phyloP scores from a whole-genome alignment of 768 basidiomycete genomes.

The Trametes cingulata region DNA sequence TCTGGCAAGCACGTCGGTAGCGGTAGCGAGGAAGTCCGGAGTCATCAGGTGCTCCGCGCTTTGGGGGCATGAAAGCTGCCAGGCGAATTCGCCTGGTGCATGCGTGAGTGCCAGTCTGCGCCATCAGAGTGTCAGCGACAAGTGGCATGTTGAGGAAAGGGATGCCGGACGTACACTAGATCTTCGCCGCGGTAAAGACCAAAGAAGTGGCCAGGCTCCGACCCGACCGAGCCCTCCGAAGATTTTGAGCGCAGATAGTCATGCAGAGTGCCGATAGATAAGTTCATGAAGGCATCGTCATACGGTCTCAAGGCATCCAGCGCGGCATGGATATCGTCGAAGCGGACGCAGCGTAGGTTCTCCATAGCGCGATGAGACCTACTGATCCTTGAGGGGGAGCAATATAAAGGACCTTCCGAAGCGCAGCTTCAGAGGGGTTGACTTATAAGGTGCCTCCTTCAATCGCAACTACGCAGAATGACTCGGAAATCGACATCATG shows the following conservation, averaged over 20 bases:
- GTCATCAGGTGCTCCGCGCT: neutral
- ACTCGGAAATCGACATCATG: no score
- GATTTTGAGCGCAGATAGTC: neutral
- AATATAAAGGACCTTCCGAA: no score
- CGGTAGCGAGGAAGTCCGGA: neutral
- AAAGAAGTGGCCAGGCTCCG: neutral
- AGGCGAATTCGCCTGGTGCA: neutral
- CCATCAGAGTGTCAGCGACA: no score
- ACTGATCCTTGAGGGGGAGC: no score
- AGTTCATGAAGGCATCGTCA: constrained; percentile 22
- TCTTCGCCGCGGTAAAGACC: neutral
- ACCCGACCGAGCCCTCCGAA: neutral
- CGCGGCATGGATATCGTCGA: constrained; percentile 1
- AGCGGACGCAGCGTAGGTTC: constrained; percentile 10
- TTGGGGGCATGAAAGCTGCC: neutral
- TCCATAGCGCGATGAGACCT: no score
- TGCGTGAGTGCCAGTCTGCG: neutral
- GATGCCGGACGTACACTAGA: neutral
- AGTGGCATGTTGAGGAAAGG: neutral
- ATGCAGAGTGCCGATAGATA: constrained; percentile 3
- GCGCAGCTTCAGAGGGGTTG: no score
- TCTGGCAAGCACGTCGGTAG: neutral
- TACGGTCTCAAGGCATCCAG: constrained; percentile 8
- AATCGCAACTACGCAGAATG: no score
- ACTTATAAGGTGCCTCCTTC: no score